A percentile compares a stretch with the other conserved stretches of the same genome.
Conservation (phyloP, 495 filamentous ascomycete genomes). For the Beverwykella pulmonaria region DNA sequence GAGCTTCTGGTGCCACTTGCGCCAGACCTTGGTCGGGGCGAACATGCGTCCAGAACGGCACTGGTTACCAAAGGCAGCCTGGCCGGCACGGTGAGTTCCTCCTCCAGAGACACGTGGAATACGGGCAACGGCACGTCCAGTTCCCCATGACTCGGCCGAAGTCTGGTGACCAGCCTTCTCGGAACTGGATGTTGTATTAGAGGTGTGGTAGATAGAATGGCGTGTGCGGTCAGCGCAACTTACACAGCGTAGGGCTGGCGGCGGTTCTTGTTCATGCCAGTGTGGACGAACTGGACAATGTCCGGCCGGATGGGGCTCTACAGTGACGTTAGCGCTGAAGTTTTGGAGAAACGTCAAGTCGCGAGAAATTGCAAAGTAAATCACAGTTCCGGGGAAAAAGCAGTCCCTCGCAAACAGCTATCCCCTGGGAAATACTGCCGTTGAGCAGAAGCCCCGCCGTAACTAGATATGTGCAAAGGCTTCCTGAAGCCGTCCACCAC, state of each 20-base stretch:
- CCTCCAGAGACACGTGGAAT: conserved; percentile 99
- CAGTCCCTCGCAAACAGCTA: background rate
- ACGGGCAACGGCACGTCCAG: conserved; percentile 99
- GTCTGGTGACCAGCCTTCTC: conserved; percentile 99
- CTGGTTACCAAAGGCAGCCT: conserved; percentile 99
- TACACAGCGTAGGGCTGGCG: conserved; percentile 97
- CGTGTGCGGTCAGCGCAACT: background rate
- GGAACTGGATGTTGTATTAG: conserved; percentile 46
- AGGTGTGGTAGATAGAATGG: background rate
- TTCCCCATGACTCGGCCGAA: conserved; percentile 99
- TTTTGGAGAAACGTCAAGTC: background rate
- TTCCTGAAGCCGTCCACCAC: background rate
- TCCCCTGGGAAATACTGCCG: background rate
- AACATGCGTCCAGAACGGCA: conserved; percentile 99
- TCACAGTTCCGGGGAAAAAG: no score
- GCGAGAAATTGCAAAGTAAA: background rate
- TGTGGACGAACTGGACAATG: conserved; percentile 97
- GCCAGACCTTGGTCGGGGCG: conserved; percentile 99
- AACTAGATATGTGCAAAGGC: background rate
- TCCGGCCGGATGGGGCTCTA: conserved; percentile 86
- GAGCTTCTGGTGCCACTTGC: conserved; percentile 99
- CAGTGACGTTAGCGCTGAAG: conserved; percentile 1
- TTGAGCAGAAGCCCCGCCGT: background rate
- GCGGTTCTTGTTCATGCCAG: conserved; percentile 99
- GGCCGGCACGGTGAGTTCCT: conserved; percentile 99